phyloP scores from a whole-genome alignment of 805 yeast species.

The Kazachstania psychrophila region DNA sequence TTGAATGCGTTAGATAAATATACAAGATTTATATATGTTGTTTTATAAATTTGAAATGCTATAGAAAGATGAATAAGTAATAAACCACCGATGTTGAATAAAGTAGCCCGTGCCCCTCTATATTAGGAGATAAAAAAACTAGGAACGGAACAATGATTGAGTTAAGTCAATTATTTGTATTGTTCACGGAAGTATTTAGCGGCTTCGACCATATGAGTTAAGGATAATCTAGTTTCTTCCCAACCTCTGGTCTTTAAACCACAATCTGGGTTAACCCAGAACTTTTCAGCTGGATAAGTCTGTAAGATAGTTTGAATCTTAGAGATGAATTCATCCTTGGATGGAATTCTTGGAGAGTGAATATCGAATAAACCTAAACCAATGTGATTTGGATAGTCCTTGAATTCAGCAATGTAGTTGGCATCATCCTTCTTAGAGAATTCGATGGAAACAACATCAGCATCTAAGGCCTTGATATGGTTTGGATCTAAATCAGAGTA shows the following conservation, averaged over 20 bases:
- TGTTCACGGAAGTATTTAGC: constrained; percentile 87
- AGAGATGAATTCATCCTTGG: constrained; percentile 89
- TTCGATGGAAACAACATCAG: constrained; percentile 98
- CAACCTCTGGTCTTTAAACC: constrained; percentile 99
- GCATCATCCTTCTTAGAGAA: constrained; percentile 99
- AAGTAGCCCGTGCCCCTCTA: constrained; percentile 4
- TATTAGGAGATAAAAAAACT: constrained; percentile 3
- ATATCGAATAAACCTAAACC: constrained; percentile 99
- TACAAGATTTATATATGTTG: constrained; percentile 7
- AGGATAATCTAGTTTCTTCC: constrained; percentile 92
- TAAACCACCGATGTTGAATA: constrained; percentile 10
- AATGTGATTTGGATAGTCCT: constrained; percentile 98
- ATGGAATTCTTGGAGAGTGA: constrained; percentile 99
- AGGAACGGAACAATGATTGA: constrained; percentile 2
- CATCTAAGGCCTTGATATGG: constrained; percentile 99
- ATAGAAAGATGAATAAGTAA: constrained; percentile 32
- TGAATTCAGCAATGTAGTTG: constrained; percentile 93
- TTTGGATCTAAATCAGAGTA: constrained; percentile 99
- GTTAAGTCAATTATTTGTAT: constrained; percentile 23
- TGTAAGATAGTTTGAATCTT: constrained; percentile 91
- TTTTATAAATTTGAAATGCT: constrained; percentile 1
- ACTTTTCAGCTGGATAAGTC: constrained; percentile 94
- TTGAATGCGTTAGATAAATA: constrained; percentile 29
- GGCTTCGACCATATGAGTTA: constrained; percentile 98
- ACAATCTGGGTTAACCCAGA: constrained; percentile 99